Evolutionary conservation across 2,329 filamentous ascomycete species (phyloP), one percentile per base, ranked within the genome.

Genomic region (Neonectria ditissima): DNA sequence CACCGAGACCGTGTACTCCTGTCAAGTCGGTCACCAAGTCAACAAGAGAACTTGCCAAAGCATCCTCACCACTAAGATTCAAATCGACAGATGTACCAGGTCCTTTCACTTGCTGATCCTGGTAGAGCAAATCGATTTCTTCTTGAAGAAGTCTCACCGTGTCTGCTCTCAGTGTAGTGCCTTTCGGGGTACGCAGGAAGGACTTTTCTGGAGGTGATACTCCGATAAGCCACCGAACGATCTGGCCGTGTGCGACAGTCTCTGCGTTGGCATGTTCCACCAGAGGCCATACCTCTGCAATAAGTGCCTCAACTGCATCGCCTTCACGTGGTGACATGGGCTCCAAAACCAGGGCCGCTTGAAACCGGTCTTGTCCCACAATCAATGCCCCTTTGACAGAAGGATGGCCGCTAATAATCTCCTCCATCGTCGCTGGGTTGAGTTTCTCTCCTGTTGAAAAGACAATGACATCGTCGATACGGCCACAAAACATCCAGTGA

Each of bases 391-490:
- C 79, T 11, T 76, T 77, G 34, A 86, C 66, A 1, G 74, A 65
- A 0, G 80, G 77, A 47, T 84, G 81, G 11, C 71, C 72, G 7
- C 69, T 62, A 2, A 86, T 69, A 11, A 30, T 41, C 32, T 51
- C 55, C 24, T 58, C 32, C n/a, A 44, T 51, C 11, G 75, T 78
- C 4, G 81, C 73, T 3, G 73, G 72, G 63, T 86, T 86, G 7
- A 85, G 67, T 70, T 86, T 86, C 73, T 85, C 82, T 28, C 83
- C 83, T 50, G 81, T 84, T 2, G 79, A 81, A 37, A 86, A 80
- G 14, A 86, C 82, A 16, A 86, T 80, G 47, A 86, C 74, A 63
- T 83, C 80, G 62, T 86, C 83, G 0, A 62, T 13, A 13, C 70
- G 62, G 2, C 68, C 66, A 2, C 59, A 41, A 2, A 64, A 68